A percentile compares a stretch with the other conserved stretches of the same genome.
phyloP scores from a whole-genome alignment of 805 yeast genomes.

The Candida namnaoensis region DNA sequence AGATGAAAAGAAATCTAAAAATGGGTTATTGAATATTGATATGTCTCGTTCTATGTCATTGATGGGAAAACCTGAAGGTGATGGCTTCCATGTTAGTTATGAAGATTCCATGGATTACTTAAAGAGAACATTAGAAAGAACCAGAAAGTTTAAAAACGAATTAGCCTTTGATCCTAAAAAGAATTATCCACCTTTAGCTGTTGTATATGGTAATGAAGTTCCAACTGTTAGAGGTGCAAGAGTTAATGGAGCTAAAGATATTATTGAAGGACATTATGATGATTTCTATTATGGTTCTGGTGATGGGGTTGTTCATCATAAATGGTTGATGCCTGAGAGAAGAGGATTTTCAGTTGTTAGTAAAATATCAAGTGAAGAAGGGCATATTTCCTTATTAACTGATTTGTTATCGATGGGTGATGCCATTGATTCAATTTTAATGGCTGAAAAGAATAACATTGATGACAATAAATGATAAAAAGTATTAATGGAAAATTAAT shows the following conservation, averaged over 20 bases:
- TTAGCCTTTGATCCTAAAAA: conserved; percentile 44
- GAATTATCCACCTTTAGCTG: conserved; percentile 75
- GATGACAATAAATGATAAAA: neutral
- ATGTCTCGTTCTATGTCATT: conserved; percentile 9
- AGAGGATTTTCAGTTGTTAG: conserved; percentile 69
- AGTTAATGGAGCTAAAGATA: conserved; percentile 53
- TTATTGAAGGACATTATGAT: conserved; percentile 62
- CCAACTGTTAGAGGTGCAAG: conserved; percentile 82
- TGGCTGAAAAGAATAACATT: conserved; percentile 33
- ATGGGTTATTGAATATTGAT: conserved; percentile 5
- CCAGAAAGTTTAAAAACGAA: conserved; percentile 49
- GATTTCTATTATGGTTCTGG: conserved; percentile 84
- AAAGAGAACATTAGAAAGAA: conserved; percentile 45
- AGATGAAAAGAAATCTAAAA: conserved; percentile 2
- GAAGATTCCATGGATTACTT: conserved; percentile 62
- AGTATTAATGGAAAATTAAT: no score
- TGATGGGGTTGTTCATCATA: conserved; percentile 85
- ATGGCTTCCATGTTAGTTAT: conserved; percentile 20
- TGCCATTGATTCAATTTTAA: conserved; percentile 56
- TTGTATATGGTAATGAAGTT: conserved; percentile 71
- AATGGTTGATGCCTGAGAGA: conserved; percentile 72
- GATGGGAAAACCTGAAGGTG: conserved; percentile 4
- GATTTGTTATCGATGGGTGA: conserved; percentile 66
- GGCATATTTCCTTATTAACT: conserved; percentile 75
- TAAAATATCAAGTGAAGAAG: conserved; percentile 52